A percentile compares a stretch with the other conserved stretches of the same genome.
These are phyloP conservation scores for Dendrobium nobile DNA, from an alignment of 106 monocot species.

Conservation along the genomic window DNA sequence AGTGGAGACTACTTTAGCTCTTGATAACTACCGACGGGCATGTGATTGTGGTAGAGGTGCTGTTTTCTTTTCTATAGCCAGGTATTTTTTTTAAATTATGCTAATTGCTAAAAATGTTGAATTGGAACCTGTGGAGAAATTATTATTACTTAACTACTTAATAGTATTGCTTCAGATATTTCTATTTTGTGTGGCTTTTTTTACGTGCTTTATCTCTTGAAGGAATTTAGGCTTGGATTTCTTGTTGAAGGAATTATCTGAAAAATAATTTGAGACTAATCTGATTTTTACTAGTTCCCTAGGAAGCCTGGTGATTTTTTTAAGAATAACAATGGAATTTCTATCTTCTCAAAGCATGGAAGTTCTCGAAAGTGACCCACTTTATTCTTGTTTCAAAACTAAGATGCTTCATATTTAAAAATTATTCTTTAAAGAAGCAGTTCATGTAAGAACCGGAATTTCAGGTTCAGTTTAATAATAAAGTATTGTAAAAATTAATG, in stretches of 20 bases:
- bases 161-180: no score
- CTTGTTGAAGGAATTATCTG: not conserved
- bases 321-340: no score
- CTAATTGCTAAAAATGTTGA: not conserved
- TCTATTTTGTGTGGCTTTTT: not conserved
- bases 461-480: no score
- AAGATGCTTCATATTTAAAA: no score
- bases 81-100: slow-evolving; percentile 31
- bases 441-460: no score
- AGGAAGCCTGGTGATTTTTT: no score
- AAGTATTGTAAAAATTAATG: no score
- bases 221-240: not conserved
- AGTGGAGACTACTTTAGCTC: slow-evolving; percentile 92
- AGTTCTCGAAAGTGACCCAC: no score
- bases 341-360: no score
- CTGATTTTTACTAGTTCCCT: no score
- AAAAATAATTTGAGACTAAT: not conserved
- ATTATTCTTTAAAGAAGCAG: no score
- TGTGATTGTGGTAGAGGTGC: slow-evolving; percentile 99
- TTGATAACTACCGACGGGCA: slow-evolving; percentile 93
- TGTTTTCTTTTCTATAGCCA: slow-evolving; percentile 95
- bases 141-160: not conserved
- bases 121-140: not conserved
- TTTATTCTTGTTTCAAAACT: no score
- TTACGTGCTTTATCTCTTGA: not conserved